A percentile compares a stretch with the other conserved stretches of the same genome.
These are phyloP conservation scores for Diplodia sapinea DNA, from an alignment of 2,329 filamentous ascomycete genomes.

Conservation along the genomic window DNA sequence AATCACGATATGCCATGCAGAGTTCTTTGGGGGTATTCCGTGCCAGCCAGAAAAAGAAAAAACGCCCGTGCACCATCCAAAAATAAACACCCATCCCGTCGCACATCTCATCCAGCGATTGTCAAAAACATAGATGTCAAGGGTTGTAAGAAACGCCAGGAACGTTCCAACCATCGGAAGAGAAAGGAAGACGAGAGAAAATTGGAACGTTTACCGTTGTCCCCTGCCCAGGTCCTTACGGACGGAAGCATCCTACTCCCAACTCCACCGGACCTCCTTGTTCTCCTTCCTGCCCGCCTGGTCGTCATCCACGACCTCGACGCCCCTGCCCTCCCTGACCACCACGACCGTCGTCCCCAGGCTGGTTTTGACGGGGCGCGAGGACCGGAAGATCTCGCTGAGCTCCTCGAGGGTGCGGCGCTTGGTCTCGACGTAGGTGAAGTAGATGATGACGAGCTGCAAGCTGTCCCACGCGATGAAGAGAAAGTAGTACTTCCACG, in stretches of 20 bases:
- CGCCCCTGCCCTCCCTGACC: slow-evolving; percentile 17
- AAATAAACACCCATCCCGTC: background rate
- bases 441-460: slow-evolving; percentile 48
- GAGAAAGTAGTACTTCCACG: slow-evolving; percentile 51
- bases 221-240: too few species aligned
- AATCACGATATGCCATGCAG: background rate
- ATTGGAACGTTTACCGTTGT: background rate
- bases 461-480: slow-evolving; percentile 52
- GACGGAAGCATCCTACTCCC: background rate
- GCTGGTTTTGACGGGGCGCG: slow-evolving; percentile 48
- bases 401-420: slow-evolving; percentile 55
- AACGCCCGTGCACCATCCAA: background rate
- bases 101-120: background rate
- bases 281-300: background rate
- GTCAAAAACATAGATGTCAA: background rate
- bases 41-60: background rate
- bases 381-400: slow-evolving; percentile 50
- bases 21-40: background rate
- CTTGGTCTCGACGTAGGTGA: slow-evolving; percentile 48
- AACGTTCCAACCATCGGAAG: background rate
- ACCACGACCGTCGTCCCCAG: slow-evolving; percentile 37
- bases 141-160: background rate
- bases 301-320: background rate
- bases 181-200: background rate
- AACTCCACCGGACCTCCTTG: slow-evolving; percentile 18